Evolutionary conservation across 495 filamentous ascomycete genomes (phyloP).

Genomic region (Penicillium parvum): DNA sequence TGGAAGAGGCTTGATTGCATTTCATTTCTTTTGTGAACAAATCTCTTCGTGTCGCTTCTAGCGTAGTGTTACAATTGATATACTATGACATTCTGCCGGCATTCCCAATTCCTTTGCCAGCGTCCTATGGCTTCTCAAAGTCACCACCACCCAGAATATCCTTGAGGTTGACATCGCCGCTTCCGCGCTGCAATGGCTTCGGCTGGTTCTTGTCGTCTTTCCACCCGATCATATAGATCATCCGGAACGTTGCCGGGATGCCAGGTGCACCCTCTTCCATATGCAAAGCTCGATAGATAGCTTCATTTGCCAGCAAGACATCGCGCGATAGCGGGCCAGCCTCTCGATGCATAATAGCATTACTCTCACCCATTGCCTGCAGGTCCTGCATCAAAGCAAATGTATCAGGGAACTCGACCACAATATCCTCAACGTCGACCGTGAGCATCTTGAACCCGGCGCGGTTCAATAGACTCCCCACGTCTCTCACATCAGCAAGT

Average conservation of each 20-base stretch:
- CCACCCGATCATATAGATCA: constrained; percentile 99
- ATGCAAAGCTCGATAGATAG: constrained; percentile 83
- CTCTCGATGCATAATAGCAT: constrained; percentile 77
- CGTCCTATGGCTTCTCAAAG: constrained; percentile 31
- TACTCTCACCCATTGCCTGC: constrained; percentile 91
- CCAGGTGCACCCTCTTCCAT: constrained; percentile 60
- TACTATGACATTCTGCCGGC: constrained; percentile 24
- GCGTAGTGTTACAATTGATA: constrained; percentile 31
- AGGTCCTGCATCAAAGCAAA: constrained; percentile 91
- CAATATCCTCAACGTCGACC: constrained; percentile 94
- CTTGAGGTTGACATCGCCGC: constrained; percentile 74
- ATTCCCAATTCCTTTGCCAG: constrained; percentile 8
- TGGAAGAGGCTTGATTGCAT: constrained; percentile 30
- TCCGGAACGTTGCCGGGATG: constrained; percentile 83
- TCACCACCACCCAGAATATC: constrained; percentile 66
- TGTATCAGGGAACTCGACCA: constrained; percentile 90
- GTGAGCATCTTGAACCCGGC: constrained; percentile 95
- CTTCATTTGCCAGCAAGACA: constrained; percentile 82
- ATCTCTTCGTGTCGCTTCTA: constrained; percentile 20
- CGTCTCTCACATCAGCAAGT: constrained; percentile 85
- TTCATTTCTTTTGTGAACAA: constrained; percentile 13
- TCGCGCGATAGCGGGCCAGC: constrained; percentile 71
- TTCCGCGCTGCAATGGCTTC: constrained; percentile 77
- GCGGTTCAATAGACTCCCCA: constrained; percentile 78
- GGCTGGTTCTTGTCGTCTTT: constrained; percentile 75